A percentile compares a stretch with the other conserved stretches of the same genome.
Conservation (phyloP, 106 monocot genomes). For the Agapanthus africanus region DNA sequence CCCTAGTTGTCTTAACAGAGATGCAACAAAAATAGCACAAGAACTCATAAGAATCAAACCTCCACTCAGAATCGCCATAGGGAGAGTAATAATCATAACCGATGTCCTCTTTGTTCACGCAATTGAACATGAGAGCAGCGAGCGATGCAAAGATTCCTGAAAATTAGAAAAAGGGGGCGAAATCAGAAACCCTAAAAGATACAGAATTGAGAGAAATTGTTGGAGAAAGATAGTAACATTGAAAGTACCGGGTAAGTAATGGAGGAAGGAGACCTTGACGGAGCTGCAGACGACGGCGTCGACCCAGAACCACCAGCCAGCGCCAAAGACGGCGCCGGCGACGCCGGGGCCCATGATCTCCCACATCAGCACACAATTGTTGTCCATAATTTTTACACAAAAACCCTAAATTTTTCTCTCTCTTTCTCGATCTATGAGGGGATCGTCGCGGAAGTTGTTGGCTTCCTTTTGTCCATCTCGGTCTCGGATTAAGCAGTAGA, state of each 20-base stretch:
- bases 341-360: slow-evolving; percentile 63
- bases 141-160: slow-evolving; percentile 71
- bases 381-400: no score
- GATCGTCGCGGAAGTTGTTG: no score
- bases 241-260: slow-evolving; percentile 74
- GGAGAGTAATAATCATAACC: slow-evolving; percentile 66
- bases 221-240: no score
- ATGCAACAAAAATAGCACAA: not conserved
- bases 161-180: not conserved
- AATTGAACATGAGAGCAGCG: slow-evolving; percentile 88
- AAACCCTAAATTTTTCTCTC: no score
- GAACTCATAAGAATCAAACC: slow-evolving; percentile 14
- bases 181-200: not conserved
- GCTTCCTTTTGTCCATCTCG: no score
- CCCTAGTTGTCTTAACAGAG: no score
- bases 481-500: no score
- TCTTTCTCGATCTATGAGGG: no score
- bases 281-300: slow-evolving; percentile 88
- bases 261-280: slow-evolving; percentile 74
- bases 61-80: slow-evolving; percentile 74
- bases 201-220: no score
- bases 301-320: slow-evolving; percentile 99
- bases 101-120: slow-evolving; percentile 60
- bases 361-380: slow-evolving; percentile 47
- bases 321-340: slow-evolving; percentile 87